phyloP scores from a whole-genome alignment of 75 land plant species.

The Isoetes taiwanensis region DNA sequence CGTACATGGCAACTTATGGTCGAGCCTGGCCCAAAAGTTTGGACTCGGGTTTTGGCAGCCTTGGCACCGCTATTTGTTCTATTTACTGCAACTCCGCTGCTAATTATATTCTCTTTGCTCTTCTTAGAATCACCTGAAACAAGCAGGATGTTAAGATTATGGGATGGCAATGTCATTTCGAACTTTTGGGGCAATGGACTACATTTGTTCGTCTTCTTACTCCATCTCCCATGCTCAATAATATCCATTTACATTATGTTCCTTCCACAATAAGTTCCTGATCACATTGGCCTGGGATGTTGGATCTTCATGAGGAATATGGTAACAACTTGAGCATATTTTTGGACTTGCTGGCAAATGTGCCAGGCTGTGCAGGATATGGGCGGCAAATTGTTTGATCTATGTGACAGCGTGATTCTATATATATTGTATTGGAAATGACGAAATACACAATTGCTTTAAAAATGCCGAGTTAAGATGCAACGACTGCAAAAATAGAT shows the following conservation, averaged over 20 bases:
- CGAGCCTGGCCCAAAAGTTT: not conserved
- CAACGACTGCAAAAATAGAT: too few species aligned
- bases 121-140: slow-evolving; percentile 14
- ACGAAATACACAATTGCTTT: too few species aligned
- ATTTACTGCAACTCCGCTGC: slow-evolving; percentile 25
- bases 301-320: too few species aligned
- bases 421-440: too few species aligned
- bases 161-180: slow-evolving; percentile 52
- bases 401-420: too few species aligned
- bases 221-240: slow-evolving; percentile 74
- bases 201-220: slow-evolving; percentile 43
- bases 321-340: too few species aligned
- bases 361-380: too few species aligned
- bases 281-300: too few species aligned
- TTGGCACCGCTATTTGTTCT: slow-evolving; percentile 16
- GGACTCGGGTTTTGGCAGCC: not conserved
- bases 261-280: too few species aligned
- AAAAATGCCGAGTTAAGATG: too few species aligned
- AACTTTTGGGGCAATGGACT: slow-evolving; percentile 84
- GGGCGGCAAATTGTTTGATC: too few species aligned
- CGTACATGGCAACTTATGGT: slow-evolving; percentile 5
- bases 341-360: too few species aligned
- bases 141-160: slow-evolving; percentile 31
- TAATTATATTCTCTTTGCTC: slow-evolving; percentile 26
- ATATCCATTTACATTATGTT: slow-evolving; percentile 43